Evolutionary conservation across 2,329 filamentous ascomycete genomes (phyloP).

Genomic region (Cercospora sp.): DNA sequence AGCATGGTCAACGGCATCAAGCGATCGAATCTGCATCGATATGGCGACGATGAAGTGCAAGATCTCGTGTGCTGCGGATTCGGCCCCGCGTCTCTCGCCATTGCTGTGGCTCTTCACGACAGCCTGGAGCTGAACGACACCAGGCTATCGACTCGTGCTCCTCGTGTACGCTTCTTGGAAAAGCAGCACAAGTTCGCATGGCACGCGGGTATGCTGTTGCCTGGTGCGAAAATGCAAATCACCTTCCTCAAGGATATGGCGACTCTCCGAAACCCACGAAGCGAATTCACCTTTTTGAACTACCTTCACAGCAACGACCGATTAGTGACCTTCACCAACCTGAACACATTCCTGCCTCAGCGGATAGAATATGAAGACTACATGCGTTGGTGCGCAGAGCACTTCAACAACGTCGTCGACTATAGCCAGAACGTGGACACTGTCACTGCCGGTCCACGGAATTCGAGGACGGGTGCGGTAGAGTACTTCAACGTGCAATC

Average conservation of each 20-base stretch:
- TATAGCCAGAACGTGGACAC: conserved; percentile 78
- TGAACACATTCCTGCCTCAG: conserved; percentile 83
- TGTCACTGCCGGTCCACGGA: conserved; percentile 58
- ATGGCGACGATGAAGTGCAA: conserved; percentile 64
- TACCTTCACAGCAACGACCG: conserved; percentile 80
- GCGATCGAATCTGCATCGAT: conserved; percentile 47
- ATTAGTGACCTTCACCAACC: conserved; percentile 87
- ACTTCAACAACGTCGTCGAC: conserved; percentile 70
- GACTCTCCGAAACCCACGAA: conserved; percentile 81
- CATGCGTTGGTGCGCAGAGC: conserved; percentile 83
- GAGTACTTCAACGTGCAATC: conserved; percentile 69
- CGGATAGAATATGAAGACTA: conserved; percentile 93
- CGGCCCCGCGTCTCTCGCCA: conserved; percentile 83
- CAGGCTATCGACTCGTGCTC: conserved; percentile 45
- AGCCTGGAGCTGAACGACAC: conserved; percentile 53
- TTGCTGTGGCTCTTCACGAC: conserved; percentile 87
- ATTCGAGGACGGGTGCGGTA: conserved; percentile 54
- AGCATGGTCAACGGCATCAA: conserved; percentile 17
- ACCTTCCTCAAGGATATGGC: conserved; percentile 96
- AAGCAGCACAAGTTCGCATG: conserved; percentile 81
- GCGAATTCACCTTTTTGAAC: conserved; percentile 92
- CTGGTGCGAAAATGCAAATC: conserved; percentile 95
- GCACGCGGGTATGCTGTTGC: conserved; percentile 94
- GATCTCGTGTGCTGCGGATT: conserved; percentile 92
- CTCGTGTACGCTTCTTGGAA: conserved; percentile 84